Conservation (phyloP, 148 eudicot genomes). For the Amaranthus hypochondriacus region DNA sequence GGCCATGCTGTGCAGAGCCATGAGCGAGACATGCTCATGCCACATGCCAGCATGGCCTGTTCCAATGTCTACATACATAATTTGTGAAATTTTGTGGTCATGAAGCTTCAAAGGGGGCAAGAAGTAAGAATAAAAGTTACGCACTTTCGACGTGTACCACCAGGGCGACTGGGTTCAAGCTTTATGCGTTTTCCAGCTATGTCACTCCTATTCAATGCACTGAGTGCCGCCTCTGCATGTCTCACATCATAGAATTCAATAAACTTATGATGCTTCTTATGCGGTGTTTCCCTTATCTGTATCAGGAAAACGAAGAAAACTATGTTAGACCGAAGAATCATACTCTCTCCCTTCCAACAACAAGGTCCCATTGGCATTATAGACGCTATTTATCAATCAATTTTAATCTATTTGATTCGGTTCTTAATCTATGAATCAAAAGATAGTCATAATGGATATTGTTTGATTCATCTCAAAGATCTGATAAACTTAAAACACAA, state of each 20-base stretch:
- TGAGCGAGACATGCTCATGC: too few species aligned
- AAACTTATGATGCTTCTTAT: constrained; percentile 88
- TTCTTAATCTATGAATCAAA: too few species aligned
- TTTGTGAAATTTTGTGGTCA: neutral
- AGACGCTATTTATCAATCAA: too few species aligned
- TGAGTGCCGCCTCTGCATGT: constrained; percentile 92
- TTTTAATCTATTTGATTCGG: too few species aligned
- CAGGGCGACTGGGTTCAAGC: constrained; percentile 95
- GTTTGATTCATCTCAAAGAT: neutral
- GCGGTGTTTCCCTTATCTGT: constrained; percentile 95
- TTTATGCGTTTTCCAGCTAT: constrained; percentile 97
- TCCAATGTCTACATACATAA: neutral
- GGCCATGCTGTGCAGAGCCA: too few species aligned
- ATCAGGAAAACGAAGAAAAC: constrained; percentile 7
- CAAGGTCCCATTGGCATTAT: too few species aligned
- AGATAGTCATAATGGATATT: too few species aligned
- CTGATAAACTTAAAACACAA: neutral
- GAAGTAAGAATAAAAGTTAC: constrained; percentile 17
- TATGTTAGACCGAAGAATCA: neutral
- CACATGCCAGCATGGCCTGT: too few species aligned
- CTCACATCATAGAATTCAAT: constrained; percentile 92
- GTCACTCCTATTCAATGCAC: constrained; percentile 84
- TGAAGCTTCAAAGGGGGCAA: neutral
- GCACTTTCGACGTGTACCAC: constrained; percentile 87
- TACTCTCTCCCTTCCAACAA: neutral